Evolutionary conservation across 805 yeast species (phyloP).

Genomic region (Wickerhamomyces rabaulensis): DNA sequence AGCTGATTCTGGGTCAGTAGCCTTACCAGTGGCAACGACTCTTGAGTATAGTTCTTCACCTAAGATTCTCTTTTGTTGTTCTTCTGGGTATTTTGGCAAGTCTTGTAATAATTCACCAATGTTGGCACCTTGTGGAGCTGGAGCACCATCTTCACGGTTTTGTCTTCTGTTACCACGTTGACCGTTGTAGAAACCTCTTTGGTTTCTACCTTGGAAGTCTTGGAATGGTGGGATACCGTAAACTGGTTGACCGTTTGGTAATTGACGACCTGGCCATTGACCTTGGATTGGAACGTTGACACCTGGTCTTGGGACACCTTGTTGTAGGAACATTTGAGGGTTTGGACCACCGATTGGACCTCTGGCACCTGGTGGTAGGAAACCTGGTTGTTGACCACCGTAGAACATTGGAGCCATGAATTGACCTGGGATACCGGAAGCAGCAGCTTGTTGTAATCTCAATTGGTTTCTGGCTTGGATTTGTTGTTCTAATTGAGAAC

Average conservation of each 20-base stretch:
- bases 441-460: constrained; percentile 96
- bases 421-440: constrained; percentile 81
- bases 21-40: constrained; percentile 81
- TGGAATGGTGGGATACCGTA: constrained; percentile 83
- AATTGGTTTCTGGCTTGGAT: constrained; percentile 96
- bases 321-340: constrained; percentile 71
- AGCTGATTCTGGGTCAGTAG: constrained; percentile 89
- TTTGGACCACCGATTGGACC: constrained; percentile 78
- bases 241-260: constrained; percentile 83
- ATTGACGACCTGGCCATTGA: constrained; percentile 50
- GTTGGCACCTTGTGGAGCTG: constrained; percentile 20
- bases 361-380: constrained; percentile 79
- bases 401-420: constrained; percentile 80
- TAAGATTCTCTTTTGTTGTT: constrained; percentile 93
- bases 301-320: constrained; percentile 61
- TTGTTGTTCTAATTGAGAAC: constrained; percentile 95
- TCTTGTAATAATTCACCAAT: constrained; percentile 51
- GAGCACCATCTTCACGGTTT: constrained; percentile 23
- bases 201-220: constrained; percentile 49
- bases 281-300: constrained; percentile 43
- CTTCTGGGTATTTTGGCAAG: constrained; percentile 65
- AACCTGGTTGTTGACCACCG: constrained; percentile 57
- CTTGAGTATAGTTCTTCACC: constrained; percentile 97
- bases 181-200: constrained; percentile 40
- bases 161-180: constrained; percentile 36